Evolutionary conservation across 352 stramenopile species (phyloP).

Genomic region (Aphanomyces euteiches): DNA sequence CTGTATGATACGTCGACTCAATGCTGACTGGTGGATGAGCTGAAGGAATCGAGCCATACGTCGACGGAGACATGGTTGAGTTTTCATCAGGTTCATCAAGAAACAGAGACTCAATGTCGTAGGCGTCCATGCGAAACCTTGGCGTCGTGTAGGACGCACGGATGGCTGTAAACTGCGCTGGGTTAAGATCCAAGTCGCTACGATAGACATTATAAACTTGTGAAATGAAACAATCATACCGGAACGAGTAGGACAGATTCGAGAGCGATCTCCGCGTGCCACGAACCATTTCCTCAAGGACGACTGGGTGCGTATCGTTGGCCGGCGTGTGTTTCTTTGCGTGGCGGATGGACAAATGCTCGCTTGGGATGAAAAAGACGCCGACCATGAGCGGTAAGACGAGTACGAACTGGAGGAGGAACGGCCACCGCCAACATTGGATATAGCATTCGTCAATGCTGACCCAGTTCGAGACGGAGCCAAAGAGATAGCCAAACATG

Average conservation of each 20-base stretch:
- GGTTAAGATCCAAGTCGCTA: conserved; percentile 25
- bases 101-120: conserved; percentile 26
- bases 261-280: not conserved
- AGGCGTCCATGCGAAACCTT: conserved; percentile 30
- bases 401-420: conserved; percentile 75
- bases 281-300: conserved; percentile 10
- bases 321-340: not conserved
- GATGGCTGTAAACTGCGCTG: conserved; percentile 20
- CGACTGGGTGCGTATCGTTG: conserved; percentile 7
- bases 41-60: no score
- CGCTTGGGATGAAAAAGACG: conserved; percentile 78
- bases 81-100: conserved; percentile 4
- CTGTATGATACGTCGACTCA: no score
- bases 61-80: not conserved
- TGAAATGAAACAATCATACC: not conserved
- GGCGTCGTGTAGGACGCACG: conserved; percentile 27
- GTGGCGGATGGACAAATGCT: conserved; percentile 42
- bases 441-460: conserved; percentile 52
- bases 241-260: not conserved
- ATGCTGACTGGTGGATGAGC: no score
- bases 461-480: conserved; percentile 77
- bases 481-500: conserved; percentile 82
- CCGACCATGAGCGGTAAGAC: conserved; percentile 69
- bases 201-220: not conserved
- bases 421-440: conserved; percentile 79